phyloP scores from a whole-genome alignment of 2,329 filamentous ascomycete species.

The Penicillium sp. region DNA sequence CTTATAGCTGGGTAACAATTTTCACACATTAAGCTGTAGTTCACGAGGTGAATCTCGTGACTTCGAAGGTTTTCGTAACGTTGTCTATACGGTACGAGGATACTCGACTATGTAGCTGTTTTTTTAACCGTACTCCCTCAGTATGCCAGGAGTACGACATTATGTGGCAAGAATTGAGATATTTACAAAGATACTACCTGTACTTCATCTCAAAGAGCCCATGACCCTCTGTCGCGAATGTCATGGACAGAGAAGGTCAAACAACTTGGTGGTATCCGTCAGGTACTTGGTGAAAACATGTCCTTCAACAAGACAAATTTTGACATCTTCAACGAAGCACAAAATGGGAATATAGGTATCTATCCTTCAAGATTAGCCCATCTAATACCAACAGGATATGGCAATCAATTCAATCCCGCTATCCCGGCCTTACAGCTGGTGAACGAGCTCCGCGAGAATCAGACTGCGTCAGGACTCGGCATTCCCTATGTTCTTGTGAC shows the following conservation, averaged over 20 bases:
- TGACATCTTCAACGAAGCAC: not conserved
- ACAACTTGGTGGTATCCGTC: constrained; percentile 1
- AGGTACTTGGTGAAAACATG: not conserved
- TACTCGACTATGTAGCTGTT: not conserved
- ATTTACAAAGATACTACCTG: not conserved
- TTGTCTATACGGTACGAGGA: no score
- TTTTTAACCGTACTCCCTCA: not conserved
- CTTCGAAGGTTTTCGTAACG: no score
- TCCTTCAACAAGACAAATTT: not conserved
- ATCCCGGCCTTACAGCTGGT: not conserved
- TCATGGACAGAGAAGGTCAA: constrained; percentile 1
- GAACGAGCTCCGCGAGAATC: not conserved
- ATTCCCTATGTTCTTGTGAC: not conserved
- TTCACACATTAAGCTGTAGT: not conserved
- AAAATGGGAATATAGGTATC: constrained; percentile 1
- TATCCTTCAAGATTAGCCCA: not conserved
- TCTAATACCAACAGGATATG: not conserved
- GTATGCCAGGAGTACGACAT: not conserved
- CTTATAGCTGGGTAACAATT: not conserved
- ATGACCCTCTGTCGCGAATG: not conserved
- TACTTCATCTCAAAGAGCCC: not conserved
- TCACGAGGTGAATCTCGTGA: not conserved
- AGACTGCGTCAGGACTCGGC: not conserved
- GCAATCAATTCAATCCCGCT: constrained; percentile 1
- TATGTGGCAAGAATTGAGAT: not conserved